Evolutionary conservation across 345 rosid genomes (phyloP).

Genomic region (Arabidopsis suecica): DNA sequence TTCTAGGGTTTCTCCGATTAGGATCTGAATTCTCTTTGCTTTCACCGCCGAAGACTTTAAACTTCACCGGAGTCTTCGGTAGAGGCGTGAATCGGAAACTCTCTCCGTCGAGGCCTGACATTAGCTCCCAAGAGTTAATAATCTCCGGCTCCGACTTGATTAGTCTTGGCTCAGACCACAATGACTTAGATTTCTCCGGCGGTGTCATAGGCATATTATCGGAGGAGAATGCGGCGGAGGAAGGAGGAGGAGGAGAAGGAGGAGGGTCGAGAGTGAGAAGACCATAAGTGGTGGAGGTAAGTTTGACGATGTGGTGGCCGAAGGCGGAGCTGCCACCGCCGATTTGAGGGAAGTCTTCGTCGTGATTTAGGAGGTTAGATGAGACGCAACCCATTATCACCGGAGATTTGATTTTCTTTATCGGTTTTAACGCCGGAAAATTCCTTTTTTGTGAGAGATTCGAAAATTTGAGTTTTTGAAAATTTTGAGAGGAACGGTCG

Average conservation of each 20-base stretch:
- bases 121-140: constrained; percentile 91
- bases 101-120: constrained; percentile 82
- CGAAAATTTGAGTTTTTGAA: constrained; percentile 29
- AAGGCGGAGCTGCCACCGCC: constrained; percentile 63
- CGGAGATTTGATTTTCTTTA: constrained; percentile 8
- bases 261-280: constrained; percentile 87
- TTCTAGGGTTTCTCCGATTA: constrained; percentile 37
- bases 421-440: constrained; percentile 23
- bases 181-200: constrained; percentile 56
- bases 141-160: constrained; percentile 61
- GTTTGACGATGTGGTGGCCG: constrained; percentile 88
- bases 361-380: constrained; percentile 72
- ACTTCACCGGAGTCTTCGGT: constrained; percentile 39
- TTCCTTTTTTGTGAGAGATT: constrained; percentile 15
- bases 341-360: constrained; percentile 78
- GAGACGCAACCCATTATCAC: constrained; percentile 88
- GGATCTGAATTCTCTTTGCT: constrained; percentile 64
- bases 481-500: constrained; percentile 39
- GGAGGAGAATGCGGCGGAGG: constrained; percentile 52
- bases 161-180: constrained; percentile 57
- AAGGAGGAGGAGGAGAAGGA: constrained; percentile 37
- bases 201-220: constrained; percentile 47
- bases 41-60: constrained; percentile 34
- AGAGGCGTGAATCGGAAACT: constrained; percentile 81
- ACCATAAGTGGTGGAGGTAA: constrained; percentile 95